A percentile compares a stretch with the other conserved stretches of the same genome.
Evolutionary conservation across 345 rosid genomes (phyloP).

Genomic region (Barbarea vulgaris): DNA sequence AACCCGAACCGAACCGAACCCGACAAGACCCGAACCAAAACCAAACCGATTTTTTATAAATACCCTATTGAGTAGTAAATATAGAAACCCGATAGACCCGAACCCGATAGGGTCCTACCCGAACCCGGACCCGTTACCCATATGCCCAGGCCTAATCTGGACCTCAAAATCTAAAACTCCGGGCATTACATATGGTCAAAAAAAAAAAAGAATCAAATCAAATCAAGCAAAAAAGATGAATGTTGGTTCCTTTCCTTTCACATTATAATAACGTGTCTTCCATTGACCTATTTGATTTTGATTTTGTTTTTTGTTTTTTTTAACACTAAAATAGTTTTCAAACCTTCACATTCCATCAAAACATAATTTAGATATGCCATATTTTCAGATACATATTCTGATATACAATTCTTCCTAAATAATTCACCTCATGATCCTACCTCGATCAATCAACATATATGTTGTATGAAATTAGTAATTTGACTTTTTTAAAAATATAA

Average conservation of each 20-base stretch:
- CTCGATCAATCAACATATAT: slow-evolving; percentile 12
- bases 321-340: neutral
- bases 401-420: neutral
- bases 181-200: neutral
- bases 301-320: neutral
- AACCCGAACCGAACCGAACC: no score
- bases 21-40: no score
- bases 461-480: neutral
- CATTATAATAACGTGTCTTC: slow-evolving; percentile 35
- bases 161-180: neutral
- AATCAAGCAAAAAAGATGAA: slow-evolving; percentile 24
- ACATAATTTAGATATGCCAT: neutral
- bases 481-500: slow-evolving; percentile 5
- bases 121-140: no score
- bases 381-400: neutral
- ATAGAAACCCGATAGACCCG: no score
- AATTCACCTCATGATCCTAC: slow-evolving; percentile 5
- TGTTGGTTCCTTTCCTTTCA: slow-evolving; percentile 33
- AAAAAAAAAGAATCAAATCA: neutral
- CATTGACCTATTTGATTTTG: slow-evolving; percentile 30
- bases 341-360: slow-evolving; percentile 9
- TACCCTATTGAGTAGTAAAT: no score
- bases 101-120: no score
- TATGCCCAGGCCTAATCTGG: no score
- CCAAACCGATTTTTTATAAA: no score